Conservation (phyloP, 2,329 filamentous ascomycete genomes). For the Akanthomyces uredinophilus region DNA sequence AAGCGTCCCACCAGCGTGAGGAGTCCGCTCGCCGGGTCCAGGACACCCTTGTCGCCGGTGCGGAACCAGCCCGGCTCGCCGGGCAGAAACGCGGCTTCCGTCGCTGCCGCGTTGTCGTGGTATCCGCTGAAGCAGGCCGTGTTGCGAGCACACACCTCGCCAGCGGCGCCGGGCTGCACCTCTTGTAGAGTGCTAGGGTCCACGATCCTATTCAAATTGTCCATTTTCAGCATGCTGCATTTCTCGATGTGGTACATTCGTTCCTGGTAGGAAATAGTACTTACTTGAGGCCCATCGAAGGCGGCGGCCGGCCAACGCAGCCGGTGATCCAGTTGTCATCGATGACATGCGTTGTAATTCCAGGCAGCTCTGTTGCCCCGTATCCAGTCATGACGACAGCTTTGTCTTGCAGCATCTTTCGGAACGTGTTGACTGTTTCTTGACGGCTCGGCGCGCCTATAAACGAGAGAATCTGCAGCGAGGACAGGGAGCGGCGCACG, state of each 20-base stretch:
- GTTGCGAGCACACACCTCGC: constrained; percentile 4
- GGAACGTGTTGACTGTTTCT: not conserved
- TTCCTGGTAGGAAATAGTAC: not conserved
- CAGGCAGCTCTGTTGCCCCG: not conserved
- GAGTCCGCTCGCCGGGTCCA: not conserved
- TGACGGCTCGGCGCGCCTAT: not conserved
- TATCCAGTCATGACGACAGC: not conserved
- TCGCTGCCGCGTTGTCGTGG: not conserved
- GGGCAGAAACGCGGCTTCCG: not conserved
- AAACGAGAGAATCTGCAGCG: not conserved
- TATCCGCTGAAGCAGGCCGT: not conserved
- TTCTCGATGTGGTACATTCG: not conserved
- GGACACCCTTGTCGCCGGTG: not conserved
- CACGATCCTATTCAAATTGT: not conserved
- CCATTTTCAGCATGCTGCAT: not conserved
- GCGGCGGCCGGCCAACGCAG: not conserved
- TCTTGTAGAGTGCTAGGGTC: not conserved
- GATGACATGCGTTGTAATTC: not conserved
- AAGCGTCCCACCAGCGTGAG: constrained; percentile 1
- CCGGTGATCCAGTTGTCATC: constrained; percentile 4
- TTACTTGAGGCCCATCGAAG: not conserved
- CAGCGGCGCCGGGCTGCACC: not conserved
- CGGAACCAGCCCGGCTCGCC: constrained; percentile 3
- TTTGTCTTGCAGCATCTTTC: not conserved
- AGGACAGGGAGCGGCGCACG: not conserved